Conservation (phyloP, 441 rosid species). For the Euphorbia schlechtendalii region DNA sequence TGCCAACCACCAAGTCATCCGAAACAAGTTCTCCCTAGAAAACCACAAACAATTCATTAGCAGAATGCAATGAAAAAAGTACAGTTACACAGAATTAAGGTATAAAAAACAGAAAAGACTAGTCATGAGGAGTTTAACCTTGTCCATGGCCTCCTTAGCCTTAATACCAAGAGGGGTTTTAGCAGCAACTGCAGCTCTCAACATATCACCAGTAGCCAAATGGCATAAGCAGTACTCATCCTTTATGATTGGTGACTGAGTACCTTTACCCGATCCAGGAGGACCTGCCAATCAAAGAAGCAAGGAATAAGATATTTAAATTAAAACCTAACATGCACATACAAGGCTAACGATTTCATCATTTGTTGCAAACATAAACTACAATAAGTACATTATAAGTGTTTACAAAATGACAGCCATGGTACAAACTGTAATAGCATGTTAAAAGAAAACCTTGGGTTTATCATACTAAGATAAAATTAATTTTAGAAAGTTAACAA, state of each 20-base stretch:
- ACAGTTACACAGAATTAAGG: not conserved
- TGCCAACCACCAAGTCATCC: conserved; percentile 90
- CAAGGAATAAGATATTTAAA: not conserved
- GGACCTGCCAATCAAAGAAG: conserved; percentile 57
- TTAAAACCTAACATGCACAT: not conserved
- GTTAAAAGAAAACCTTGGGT: not conserved
- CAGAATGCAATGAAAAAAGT: conserved; percentile 9
- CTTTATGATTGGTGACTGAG: conserved; percentile 87
- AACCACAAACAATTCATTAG: conserved; percentile 14
- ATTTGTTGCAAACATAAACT: not conserved
- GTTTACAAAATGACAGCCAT: not conserved
- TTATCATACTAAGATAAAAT: not conserved
- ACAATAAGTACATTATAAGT: not conserved
- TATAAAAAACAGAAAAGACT: not conserved
- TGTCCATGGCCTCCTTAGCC: conserved; percentile 96
- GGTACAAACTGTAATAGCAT: no score
- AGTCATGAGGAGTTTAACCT: conserved; percentile 33
- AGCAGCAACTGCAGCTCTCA: conserved; percentile 92
- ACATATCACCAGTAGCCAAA: conserved; percentile 97
- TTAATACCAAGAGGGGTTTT: conserved; percentile 94
- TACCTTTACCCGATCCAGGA: conserved; percentile 98
- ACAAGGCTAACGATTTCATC: not conserved
- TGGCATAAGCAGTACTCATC: conserved; percentile 91
- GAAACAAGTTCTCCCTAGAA: conserved; percentile 90
- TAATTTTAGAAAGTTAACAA: not conserved